Conservation (phyloP, 2,329 filamentous ascomycete genomes). For the Aaosphaeria pasadenensis region DNA sequence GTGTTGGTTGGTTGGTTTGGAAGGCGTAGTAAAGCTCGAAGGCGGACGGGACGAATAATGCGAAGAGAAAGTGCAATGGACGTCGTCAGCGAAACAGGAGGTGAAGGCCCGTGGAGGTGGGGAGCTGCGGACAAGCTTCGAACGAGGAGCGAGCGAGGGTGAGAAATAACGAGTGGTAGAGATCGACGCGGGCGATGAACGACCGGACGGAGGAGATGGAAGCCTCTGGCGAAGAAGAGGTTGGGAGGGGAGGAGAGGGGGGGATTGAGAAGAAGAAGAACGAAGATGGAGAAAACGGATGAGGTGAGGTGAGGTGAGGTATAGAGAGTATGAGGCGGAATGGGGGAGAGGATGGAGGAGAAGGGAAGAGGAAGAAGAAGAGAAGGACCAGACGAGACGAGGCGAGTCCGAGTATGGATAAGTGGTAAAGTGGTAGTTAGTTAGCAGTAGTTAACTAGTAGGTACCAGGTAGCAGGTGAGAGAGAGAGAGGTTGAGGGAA, state of each 20-base stretch:
- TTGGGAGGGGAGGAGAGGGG: not conserved
- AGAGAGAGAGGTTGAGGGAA: not conserved
- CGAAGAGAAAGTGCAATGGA: not conserved
- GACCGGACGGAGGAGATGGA: too few relatives aligned
- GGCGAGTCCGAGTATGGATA: too few relatives aligned
- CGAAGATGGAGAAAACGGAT: conserved; percentile 1
- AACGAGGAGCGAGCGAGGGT: too few relatives aligned
- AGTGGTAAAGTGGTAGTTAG: too few relatives aligned
- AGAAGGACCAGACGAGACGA: not conserved
- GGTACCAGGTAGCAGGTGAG: not conserved
- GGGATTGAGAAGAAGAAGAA: not conserved
- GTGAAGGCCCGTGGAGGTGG: not conserved
- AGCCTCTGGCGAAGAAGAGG: too few relatives aligned
- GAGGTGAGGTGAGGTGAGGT: conserved; percentile 5
- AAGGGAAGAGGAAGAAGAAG: conserved; percentile 11
- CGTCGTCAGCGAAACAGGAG: not conserved
- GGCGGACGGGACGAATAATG: too few relatives aligned
- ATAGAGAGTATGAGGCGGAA: conserved; percentile 13
- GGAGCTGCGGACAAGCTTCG: too few relatives aligned
- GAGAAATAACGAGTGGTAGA: too few relatives aligned
- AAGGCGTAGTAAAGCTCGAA: too few relatives aligned
- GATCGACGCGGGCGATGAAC: too few relatives aligned
- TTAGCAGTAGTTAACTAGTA: too few relatives aligned
- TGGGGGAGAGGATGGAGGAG: conserved; percentile 16
- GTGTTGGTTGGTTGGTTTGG: too few relatives aligned